Evolutionary conservation across 768 basidiomycete genomes (phyloP).

Genomic region (Candolleomyces efflorescens): DNA sequence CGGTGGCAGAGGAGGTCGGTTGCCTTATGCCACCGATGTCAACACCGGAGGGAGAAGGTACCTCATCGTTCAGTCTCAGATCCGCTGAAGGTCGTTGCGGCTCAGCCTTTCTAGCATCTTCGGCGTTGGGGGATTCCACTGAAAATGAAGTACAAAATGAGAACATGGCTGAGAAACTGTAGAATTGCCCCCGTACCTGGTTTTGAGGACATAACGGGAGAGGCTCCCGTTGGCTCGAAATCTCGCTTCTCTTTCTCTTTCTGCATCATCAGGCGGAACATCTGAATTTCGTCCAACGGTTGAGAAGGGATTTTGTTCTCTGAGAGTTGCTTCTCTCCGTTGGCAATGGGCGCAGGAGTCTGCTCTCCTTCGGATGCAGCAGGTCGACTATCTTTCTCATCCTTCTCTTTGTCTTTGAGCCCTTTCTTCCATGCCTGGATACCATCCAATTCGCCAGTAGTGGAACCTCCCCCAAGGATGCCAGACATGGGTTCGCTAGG

Average conservation of each 20-base stretch:
- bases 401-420: slow-evolving; percentile 68
- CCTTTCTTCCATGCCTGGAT: slow-evolving; percentile 88
- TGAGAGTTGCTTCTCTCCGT: not conserved
- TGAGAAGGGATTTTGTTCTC: slow-evolving; percentile 31
- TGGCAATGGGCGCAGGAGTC: not conserved
- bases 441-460: slow-evolving; percentile 69
- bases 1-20: not conserved
- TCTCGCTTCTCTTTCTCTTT: slow-evolving; percentile 56
- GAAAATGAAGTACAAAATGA: not conserved
- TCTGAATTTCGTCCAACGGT: slow-evolving; percentile 71
- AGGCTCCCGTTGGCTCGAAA: slow-evolving; percentile 17
- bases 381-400: slow-evolving; percentile 10
- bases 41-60: no score
- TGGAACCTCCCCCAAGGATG: slow-evolving; percentile 57
- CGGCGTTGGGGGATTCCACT: no score
- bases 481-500: slow-evolving; percentile 54
- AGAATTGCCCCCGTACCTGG: not conserved
- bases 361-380: slow-evolving; percentile 6
- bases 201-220: not conserved
- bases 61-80: no score
- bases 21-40: no score
- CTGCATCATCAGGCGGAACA: slow-evolving; percentile 83
- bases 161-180: not conserved
- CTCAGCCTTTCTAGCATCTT: no score
- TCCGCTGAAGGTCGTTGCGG: no score